phyloP scores from a whole-genome alignment of 441 rosid genomes.

The Euphorbia schlechtendalii region DNA sequence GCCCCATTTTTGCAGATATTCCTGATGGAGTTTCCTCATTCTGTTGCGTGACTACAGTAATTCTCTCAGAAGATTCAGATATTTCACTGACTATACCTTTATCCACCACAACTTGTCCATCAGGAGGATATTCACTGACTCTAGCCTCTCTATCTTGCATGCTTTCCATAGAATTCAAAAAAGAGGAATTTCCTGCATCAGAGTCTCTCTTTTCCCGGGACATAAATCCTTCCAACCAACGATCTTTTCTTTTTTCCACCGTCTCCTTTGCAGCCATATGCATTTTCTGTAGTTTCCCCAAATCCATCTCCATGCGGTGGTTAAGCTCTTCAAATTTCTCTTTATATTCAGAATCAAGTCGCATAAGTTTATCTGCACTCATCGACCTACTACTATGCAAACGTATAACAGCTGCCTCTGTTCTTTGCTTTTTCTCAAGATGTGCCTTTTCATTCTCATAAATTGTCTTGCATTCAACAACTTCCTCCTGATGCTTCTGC shows the following conservation, averaged over 20 bases:
- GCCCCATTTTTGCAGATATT: slow-evolving; percentile 5
- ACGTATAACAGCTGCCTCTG: slow-evolving; percentile 52
- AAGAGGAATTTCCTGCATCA: slow-evolving; percentile 20
- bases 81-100: not conserved
- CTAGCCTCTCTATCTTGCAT: slow-evolving; percentile 25
- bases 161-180: slow-evolving; percentile 19
- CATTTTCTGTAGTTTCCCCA: slow-evolving; percentile 35
- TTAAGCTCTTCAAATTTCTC: slow-evolving; percentile 38
- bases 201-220: slow-evolving; percentile 44
- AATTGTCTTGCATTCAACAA: slow-evolving; percentile 26
- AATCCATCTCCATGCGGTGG: slow-evolving; percentile 26
- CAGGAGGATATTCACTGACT: too few species aligned
- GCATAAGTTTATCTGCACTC: slow-evolving; percentile 41
- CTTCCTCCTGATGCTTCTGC: slow-evolving; percentile 36
- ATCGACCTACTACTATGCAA: slow-evolving; percentile 25
- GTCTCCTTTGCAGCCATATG: slow-evolving; percentile 38
- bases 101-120: slow-evolving; percentile 3
- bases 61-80: not conserved
- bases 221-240: slow-evolving; percentile 40
- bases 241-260: slow-evolving; percentile 37
- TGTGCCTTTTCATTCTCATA: slow-evolving; percentile 36
- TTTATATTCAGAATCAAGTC: slow-evolving; percentile 40
- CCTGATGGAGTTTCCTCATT: slow-evolving; percentile 1
- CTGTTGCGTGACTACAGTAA: not conserved
- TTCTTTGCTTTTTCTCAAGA: slow-evolving; percentile 33